These are phyloP conservation scores for Termitomyces sp. DNA, from an alignment of 768 basidiomycete species.

Conservation along the genomic window DNA sequence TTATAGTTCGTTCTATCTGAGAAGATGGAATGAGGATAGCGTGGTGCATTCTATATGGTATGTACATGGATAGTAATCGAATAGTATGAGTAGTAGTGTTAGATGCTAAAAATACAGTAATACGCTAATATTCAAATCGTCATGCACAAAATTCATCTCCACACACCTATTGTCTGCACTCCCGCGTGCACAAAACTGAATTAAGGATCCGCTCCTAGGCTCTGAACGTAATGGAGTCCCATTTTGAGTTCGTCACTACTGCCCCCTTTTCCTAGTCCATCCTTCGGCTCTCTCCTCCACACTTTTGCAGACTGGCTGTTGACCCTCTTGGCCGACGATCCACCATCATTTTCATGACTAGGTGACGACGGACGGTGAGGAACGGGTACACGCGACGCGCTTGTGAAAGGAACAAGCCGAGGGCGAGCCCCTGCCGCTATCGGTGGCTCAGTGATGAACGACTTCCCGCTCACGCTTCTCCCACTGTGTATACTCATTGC, in stretches of 20 bases:
- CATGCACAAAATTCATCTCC: conserved; percentile 11
- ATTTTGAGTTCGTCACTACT: conserved; percentile 65
- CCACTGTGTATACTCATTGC: conserved; percentile 51
- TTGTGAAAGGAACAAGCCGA: conserved; percentile 69
- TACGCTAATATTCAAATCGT: background rate
- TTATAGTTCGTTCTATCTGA: background rate
- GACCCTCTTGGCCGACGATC: conserved; percentile 38
- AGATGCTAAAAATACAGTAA: conserved; percentile 8
- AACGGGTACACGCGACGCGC: conserved; percentile 60
- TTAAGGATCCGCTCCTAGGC: conserved; percentile 53
- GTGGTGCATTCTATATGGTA: conserved; percentile 8
- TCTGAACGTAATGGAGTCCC: conserved; percentile 68
- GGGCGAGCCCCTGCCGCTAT: conserved; percentile 38
- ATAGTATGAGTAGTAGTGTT: conserved; percentile 12
- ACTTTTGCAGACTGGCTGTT: conserved; percentile 67
- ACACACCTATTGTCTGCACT: conserved; percentile 18
- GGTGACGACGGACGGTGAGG: conserved; percentile 40
- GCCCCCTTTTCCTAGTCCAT: conserved; percentile 27
- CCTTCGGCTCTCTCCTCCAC: conserved; percentile 21
- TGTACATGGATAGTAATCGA: conserved; percentile 10
- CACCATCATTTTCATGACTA: conserved; percentile 19
- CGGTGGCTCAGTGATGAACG: conserved; percentile 23
- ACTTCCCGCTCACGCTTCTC: conserved; percentile 14
- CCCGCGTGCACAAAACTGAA: conserved; percentile 15
- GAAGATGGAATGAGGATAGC: conserved; percentile 7